Base-by-base conservation (phyloP, 2,329 filamentous ascomycete genomes). In the Sporothrix brasiliensis region DNA sequence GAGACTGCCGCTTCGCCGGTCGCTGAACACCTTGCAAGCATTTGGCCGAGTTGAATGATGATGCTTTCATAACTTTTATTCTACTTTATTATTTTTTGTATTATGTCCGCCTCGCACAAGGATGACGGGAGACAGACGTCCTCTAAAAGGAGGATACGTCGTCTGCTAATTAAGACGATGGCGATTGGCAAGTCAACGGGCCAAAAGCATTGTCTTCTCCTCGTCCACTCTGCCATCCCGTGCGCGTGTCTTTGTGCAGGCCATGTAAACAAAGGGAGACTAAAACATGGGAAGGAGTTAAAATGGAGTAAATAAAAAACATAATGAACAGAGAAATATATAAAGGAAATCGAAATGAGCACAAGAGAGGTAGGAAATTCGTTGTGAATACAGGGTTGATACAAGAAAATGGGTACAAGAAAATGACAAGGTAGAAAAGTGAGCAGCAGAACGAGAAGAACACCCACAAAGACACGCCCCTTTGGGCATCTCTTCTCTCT, bases 211-310 rank as follows among this genome's bases (percentile, higher is more conserved):
- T 9, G 47, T 41, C 63, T 49, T 39, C 47, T 24, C 50, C 50
- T 16, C 34, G n/a, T n/a, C 27, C 24, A 21, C 30, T 47, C 54
- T 21, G 44, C 21, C 49, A 10, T 47, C 44, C 27, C 53, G 27
- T 16, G 24, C 27, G 44, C 27, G 44, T 34, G 5, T 67, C 50
- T 67, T 53, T 67, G 39, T 65, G 30, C 24, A 21, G 63, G 54
- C 56, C 53, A 68, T 70, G 56, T 70, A 67, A 70, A 56, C 58
- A 68, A 50, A 56, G 11, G 21, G 58, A 47, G 30, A 39, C 47
- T 44, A 34, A 39, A 39, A 34, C 30, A 50, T 16, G 44, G 47
- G 24, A 52, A 39, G 63, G 47, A 39, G 47, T 21, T 52, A 41
- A 66, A 66, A 53, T 19, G 10, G n/a, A 9, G 27, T 52, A 66